Conservation (phyloP, 768 basidiomycete species). For the Lentinula lateritia region DNA sequence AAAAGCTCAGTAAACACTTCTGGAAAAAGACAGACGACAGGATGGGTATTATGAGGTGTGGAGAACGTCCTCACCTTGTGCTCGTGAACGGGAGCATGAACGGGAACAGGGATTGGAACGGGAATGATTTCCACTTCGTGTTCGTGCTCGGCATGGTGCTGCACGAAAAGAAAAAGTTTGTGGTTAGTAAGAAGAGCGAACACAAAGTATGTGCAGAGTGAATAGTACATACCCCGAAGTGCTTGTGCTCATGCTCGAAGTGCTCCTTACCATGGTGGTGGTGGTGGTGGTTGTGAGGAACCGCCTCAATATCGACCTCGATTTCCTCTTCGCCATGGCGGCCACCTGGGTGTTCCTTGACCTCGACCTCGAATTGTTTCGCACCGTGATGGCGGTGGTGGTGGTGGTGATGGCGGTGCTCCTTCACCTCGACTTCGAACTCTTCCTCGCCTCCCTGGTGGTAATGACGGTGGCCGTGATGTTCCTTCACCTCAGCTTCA, state of each 20-base stretch:
- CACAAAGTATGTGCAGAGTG: neutral
- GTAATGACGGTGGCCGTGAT: neutral
- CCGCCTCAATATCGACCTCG: too few relatives aligned
- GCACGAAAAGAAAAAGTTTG: too few relatives aligned
- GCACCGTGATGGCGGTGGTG: neutral
- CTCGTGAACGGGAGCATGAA: too few relatives aligned
- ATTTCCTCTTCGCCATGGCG: too few relatives aligned
- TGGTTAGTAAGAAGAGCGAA: neutral
- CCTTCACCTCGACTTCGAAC: too few relatives aligned
- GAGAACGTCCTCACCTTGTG: too few relatives aligned
- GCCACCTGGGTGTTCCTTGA: neutral
- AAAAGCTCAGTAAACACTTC: too few relatives aligned
- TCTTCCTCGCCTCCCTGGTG: neutral
- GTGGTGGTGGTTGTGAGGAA: neutral
- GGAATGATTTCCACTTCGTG: neutral
- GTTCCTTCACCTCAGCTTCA: neutral
- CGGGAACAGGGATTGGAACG: neutral
- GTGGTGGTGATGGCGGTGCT: neutral
- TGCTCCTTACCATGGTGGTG: neutral
- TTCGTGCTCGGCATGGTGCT: neutral
- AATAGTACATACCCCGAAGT: neutral
- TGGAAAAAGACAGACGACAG: too few relatives aligned
- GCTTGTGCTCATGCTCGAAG: neutral
- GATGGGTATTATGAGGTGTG: too few relatives aligned
- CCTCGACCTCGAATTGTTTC: neutral